A percentile compares a stretch with the other conserved stretches of the same genome.
These are phyloP conservation scores for Tylopilus balloui DNA, from an alignment of 768 basidiomycete species.

Conservation along the genomic window DNA sequence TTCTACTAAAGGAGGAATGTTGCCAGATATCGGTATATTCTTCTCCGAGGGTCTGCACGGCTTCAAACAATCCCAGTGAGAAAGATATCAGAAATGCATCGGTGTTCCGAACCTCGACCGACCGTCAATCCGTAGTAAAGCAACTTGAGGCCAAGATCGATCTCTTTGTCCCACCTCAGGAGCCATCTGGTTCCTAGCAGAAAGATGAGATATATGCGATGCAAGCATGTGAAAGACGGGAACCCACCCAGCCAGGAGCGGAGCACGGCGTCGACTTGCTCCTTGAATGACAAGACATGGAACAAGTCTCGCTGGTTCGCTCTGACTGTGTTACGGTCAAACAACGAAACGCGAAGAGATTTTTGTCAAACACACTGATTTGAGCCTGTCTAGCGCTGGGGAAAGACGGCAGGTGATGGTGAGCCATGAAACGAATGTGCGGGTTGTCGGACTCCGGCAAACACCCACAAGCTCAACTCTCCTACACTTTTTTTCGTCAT, in stretches of 20 bases:
- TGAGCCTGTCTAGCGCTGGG: conserved; percentile 81
- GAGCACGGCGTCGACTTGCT: conserved; percentile 69
- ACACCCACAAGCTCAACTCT: background rate
- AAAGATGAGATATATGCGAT: conserved; percentile 9
- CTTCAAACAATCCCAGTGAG: conserved; percentile 35
- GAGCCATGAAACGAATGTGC: conserved; percentile 9
- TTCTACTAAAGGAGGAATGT: conserved; percentile 41
- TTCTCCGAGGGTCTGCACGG: conserved; percentile 81
- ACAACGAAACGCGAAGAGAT: background rate
- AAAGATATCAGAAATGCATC: background rate
- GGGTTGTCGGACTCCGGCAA: conserved; percentile 1
- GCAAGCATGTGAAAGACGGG: background rate
- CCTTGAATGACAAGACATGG: conserved; percentile 68
- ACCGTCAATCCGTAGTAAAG: conserved; percentile 72
- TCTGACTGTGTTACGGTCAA: conserved; percentile 49
- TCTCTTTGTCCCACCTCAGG: conserved; percentile 74
- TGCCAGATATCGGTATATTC: conserved; percentile 88
- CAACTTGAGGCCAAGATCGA: conserved; percentile 64
- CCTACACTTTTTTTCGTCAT: conserved; percentile 10
- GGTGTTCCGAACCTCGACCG: conserved; percentile 53
- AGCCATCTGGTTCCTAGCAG: conserved; percentile 72
- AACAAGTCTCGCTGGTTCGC: conserved; percentile 82
- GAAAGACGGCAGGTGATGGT: conserved; percentile 46
- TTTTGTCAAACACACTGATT: conserved; percentile 57
- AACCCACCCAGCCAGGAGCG: conserved; percentile 72